A percentile compares a stretch with the other conserved stretches of the same genome.
These are phyloP conservation scores for Trypanosomatidae sp. DNA, from an alignment of 208 protist genomes.

Conservation along the genomic window DNA sequence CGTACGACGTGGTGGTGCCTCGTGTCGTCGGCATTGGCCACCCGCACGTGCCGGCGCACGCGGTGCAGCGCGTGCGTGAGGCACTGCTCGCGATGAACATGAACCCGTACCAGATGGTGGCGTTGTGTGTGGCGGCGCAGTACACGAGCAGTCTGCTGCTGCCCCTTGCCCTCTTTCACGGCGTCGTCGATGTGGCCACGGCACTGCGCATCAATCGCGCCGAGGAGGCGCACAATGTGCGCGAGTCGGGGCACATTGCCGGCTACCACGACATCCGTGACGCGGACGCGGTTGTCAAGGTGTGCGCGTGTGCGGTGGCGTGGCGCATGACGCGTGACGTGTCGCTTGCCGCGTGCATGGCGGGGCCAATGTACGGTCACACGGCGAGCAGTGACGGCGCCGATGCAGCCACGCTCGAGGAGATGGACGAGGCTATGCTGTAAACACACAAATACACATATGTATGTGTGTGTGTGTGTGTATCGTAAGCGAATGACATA, in stretches of 20 bases:
- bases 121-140: conserved; percentile 83
- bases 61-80: conserved; percentile 41
- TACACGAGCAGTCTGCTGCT: conserved; percentile 87
- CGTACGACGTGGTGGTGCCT: conserved; percentile 67
- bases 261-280: conserved; percentile 90
- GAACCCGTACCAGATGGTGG: conserved; percentile 87
- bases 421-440: neutral
- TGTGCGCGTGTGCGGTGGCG: conserved; percentile 64
- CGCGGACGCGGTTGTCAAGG: conserved; percentile 76
- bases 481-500: no score
- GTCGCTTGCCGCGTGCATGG: conserved; percentile 59
- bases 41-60: conserved; percentile 43
- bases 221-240: conserved; percentile 79
- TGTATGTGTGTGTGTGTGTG: neutral
- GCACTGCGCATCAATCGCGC: conserved; percentile 72
- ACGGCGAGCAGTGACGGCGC: no score
- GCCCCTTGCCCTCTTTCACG: conserved; percentile 71
- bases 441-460: neutral
- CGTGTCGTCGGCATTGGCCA: conserved; percentile 79
- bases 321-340: conserved; percentile 76
- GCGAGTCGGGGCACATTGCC: conserved; percentile 49
- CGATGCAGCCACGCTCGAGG: conserved; percentile 7
- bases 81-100: conserved; percentile 60
- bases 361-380: no score
- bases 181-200: conserved; percentile 55